These are phyloP conservation scores for Sonneratia alba DNA, from an alignment of 345 rosid genomes.

Conservation along the genomic window DNA sequence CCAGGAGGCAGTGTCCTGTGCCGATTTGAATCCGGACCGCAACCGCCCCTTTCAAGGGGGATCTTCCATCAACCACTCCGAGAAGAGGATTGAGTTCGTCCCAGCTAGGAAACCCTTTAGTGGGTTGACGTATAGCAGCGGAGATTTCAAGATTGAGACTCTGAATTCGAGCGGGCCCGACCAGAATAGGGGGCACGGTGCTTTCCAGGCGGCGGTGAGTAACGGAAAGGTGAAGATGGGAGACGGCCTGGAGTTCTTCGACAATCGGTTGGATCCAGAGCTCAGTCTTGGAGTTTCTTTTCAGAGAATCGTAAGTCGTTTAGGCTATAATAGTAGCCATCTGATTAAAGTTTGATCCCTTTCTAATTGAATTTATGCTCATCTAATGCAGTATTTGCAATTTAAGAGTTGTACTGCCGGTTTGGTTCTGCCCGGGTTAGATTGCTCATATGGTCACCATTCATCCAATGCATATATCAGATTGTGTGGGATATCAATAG, in stretches of 20 bases:
- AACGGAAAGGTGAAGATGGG: constrained; percentile 21
- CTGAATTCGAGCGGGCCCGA: constrained; percentile 43
- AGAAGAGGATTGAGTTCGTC: constrained; percentile 50
- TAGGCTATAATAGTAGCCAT: background rate
- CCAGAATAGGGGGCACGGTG: constrained; percentile 10
- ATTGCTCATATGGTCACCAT: background rate
- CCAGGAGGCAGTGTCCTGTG: background rate
- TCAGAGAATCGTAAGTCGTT: constrained; percentile 69
- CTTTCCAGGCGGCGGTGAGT: constrained; percentile 7
- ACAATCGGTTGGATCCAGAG: constrained; percentile 58
- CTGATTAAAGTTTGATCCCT: background rate
- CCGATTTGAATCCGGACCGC: constrained; percentile 14
- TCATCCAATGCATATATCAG: background rate
- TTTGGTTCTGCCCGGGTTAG: too few relatives aligned
- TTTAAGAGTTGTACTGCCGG: too few relatives aligned
- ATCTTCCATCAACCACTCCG: constrained; percentile 21
- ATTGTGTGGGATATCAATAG: background rate
- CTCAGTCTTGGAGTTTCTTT: constrained; percentile 46
- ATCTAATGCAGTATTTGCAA: background rate
- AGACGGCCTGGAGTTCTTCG: constrained; percentile 43
- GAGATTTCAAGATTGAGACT: constrained; percentile 68
- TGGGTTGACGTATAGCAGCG: constrained; percentile 25
- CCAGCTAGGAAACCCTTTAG: constrained; percentile 48
- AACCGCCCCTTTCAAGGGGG: constrained; percentile 13
- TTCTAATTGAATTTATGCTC: background rate